A percentile compares a stretch with the other conserved stretches of the same genome.
These are phyloP conservation scores for Smallanthus sonchifolius DNA, from an alignment of 129 eudicot species.

Conservation along the genomic window DNA sequence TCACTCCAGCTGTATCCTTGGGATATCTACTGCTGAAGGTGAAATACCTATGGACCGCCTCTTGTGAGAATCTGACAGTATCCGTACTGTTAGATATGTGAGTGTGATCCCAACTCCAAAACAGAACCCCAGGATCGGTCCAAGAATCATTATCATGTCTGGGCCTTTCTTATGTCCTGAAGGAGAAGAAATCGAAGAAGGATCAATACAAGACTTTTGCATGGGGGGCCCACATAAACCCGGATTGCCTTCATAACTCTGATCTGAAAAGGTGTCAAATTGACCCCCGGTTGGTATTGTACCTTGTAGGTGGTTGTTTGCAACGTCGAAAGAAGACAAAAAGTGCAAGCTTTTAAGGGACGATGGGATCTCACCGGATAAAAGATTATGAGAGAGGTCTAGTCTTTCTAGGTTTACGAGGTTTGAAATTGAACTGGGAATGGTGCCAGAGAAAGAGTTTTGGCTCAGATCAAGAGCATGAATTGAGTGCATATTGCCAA, in stretches of 20 bases:
- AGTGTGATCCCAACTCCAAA: not conserved
- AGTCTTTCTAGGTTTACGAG: not conserved
- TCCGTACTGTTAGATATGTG: not conserved
- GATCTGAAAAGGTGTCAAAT: not conserved
- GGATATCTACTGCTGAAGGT: not conserved
- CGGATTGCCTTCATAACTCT: not conserved
- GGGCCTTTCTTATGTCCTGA: not conserved
- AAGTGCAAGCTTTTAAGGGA: not conserved
- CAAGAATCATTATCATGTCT: not conserved
- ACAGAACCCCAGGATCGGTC: not conserved
- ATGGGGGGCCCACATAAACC: not conserved
- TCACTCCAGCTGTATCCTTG: not conserved
- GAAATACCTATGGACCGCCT: not conserved
- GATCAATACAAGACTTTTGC: not conserved
- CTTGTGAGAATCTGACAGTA: not conserved
- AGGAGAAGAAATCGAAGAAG: not conserved
- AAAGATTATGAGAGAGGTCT: not conserved
- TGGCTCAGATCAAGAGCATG: constrained; percentile 5
- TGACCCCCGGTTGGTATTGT: not conserved
- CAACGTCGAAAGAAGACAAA: not conserved
- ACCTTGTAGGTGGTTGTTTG: not conserved
- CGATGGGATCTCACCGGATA: not conserved
- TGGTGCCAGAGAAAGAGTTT: not conserved
- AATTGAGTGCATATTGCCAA: constrained; percentile 29
- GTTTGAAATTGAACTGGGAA: not conserved